Percentiles rank a stretch among this genome's conserved stretches.
phyloP scores from a whole-genome alignment of 83 land plant genomes.

The Larix sibirica region DNA sequence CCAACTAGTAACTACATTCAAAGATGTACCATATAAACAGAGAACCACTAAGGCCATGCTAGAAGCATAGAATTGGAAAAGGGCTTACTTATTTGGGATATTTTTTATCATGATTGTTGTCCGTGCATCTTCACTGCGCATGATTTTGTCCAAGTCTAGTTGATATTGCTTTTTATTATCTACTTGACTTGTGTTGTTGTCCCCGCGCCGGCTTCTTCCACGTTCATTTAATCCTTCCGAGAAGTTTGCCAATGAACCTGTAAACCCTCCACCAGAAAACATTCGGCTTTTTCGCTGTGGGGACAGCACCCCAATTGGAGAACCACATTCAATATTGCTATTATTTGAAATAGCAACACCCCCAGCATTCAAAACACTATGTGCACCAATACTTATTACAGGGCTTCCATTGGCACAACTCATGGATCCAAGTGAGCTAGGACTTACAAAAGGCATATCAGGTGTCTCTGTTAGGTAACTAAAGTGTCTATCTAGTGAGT shows the following conservation, averaged over 20 bases:
- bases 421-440: slow-evolving; percentile 32
- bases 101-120: slow-evolving; percentile 96
- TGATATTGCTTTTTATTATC: slow-evolving; percentile 87
- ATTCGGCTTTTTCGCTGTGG: slow-evolving; percentile 58
- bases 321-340: slow-evolving; percentile 48
- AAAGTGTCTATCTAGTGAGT: slow-evolving; percentile 39
- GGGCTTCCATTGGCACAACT: slow-evolving; percentile 31
- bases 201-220: slow-evolving; percentile 75
- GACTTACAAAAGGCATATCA: slow-evolving; percentile 42
- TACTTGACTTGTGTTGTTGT: slow-evolving; percentile 35
- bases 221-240: slow-evolving; percentile 16
- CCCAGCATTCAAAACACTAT: slow-evolving; percentile 34
- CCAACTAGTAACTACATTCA: neutral
- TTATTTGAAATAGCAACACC: slow-evolving; percentile 35
- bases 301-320: slow-evolving; percentile 64
- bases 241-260: slow-evolving; percentile 6
- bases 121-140: slow-evolving; percentile 79
- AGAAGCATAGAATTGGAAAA: neutral
- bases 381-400: slow-evolving; percentile 40
- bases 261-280: slow-evolving; percentile 29
- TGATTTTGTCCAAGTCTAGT: slow-evolving; percentile 79
- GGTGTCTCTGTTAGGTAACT: slow-evolving; percentile 58
- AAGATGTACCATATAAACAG: neutral
- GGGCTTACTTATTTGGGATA: slow-evolving; percentile 89
- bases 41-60: neutral